A percentile compares a stretch with the other conserved stretches of the same genome.
phyloP scores from a whole-genome alignment of 306 rosid genomes.

The Trichosanthes truncata region DNA sequence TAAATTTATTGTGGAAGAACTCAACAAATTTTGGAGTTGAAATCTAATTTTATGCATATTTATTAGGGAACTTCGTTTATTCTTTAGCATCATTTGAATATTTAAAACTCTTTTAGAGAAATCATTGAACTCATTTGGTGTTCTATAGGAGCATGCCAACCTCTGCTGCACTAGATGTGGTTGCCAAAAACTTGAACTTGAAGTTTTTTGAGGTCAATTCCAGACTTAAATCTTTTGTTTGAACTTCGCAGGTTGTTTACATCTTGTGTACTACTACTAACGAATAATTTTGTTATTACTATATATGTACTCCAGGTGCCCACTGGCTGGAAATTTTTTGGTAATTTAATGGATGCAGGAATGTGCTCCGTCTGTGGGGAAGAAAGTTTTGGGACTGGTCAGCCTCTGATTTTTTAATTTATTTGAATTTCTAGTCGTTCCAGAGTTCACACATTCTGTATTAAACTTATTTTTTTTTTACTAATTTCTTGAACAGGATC shows the following conservation, averaged over 20 bases:
- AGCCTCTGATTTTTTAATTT: constrained; percentile 12
- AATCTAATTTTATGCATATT: neutral
- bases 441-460: neutral
- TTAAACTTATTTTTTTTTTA: constrained; percentile 15
- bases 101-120: neutral
- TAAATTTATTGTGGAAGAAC: neutral
- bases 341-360: constrained; percentile 97
- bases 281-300: constrained; percentile 8
- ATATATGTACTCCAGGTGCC: constrained; percentile 57
- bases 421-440: neutral
- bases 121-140: neutral
- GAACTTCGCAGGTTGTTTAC: neutral
- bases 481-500: constrained; percentile 52
- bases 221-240: neutral
- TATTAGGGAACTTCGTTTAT: neutral
- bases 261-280: constrained; percentile 1
- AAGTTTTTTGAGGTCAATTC: constrained; percentile 81
- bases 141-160: constrained; percentile 95
- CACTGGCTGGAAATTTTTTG: constrained; percentile 97
- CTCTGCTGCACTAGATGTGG: constrained; percentile 99
- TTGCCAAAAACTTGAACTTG: constrained; percentile 80
- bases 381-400: constrained; percentile 99
- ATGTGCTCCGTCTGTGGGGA: constrained; percentile 90
- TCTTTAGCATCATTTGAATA: neutral
- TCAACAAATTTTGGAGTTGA: neutral